phyloP scores from a whole-genome alignment of 768 basidiomycete genomes.

The Rhodosporidiobolus sp. region DNA sequence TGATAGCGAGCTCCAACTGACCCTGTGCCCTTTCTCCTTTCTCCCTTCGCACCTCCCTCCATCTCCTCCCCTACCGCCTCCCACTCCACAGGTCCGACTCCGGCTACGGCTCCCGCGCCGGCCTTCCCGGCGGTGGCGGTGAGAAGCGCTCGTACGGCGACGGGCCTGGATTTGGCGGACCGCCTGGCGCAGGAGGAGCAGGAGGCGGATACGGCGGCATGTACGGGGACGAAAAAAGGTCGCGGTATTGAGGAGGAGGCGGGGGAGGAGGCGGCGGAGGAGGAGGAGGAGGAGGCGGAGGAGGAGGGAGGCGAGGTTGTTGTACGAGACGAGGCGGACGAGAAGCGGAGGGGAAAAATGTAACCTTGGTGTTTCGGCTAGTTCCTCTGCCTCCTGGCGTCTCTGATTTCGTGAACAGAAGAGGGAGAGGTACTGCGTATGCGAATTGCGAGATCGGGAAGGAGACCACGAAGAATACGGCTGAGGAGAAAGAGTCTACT shows the following conservation, averaged over 20 bases:
- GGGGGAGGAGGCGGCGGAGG: too few relatives aligned
- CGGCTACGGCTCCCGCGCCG: too few relatives aligned
- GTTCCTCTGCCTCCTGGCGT: too few relatives aligned
- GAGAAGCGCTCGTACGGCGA: constrained; percentile 37
- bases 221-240: constrained; percentile 35
- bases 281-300: not conserved
- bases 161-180: constrained; percentile 45
- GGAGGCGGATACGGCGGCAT: too few relatives aligned
- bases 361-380: not conserved
- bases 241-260: constrained; percentile 24
- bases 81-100: not conserved
- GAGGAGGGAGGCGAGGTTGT: too few relatives aligned
- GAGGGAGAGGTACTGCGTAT: too few relatives aligned
- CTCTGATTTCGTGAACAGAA: too few relatives aligned
- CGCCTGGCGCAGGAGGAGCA: constrained; percentile 25
- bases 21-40: too few relatives aligned
- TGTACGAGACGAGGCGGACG: too few relatives aligned
- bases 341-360: not conserved
- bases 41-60: not conserved
- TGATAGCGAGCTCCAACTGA: too few relatives aligned
- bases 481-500: not conserved
- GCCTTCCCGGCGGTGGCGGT: constrained; percentile 40
- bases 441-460: too few relatives aligned
- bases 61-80: not conserved
- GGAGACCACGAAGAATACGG: not conserved